Conservation (phyloP, 1,284 basidiomycete species). For the Leccinum griseonigrum region DNA sequence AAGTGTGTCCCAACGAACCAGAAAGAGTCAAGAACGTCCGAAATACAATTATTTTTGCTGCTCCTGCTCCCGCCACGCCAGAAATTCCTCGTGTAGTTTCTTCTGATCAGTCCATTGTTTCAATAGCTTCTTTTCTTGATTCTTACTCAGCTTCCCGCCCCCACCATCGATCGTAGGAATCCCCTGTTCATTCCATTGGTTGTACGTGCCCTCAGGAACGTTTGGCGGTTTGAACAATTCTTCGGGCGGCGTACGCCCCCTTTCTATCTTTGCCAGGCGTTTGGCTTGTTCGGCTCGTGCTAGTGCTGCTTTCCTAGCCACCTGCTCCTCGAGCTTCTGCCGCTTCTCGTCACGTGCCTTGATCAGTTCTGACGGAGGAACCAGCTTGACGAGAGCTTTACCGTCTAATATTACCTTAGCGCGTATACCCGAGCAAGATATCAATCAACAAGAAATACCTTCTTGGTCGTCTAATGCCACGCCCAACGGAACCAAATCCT, state of each 20-base stretch:
- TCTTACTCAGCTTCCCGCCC: slow-evolving; percentile 87
- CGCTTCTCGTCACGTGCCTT: slow-evolving; percentile 89
- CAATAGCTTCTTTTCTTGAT: slow-evolving; percentile 71
- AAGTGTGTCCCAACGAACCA: neutral
- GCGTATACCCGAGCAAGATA: neutral
- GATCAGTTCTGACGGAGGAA: slow-evolving; percentile 80
- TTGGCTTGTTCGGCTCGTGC: slow-evolving; percentile 75
- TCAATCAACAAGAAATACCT: slow-evolving; percentile 43
- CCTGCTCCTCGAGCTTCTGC: slow-evolving; percentile 73
- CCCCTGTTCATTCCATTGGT: slow-evolving; percentile 83
- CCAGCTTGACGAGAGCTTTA: slow-evolving; percentile 92
- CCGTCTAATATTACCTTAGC: slow-evolving; percentile 57
- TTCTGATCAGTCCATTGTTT: slow-evolving; percentile 82
- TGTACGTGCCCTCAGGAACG: slow-evolving; percentile 64
- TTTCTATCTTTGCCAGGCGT: slow-evolving; percentile 81
- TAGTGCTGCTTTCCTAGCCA: slow-evolving; percentile 76
- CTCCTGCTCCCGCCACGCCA: slow-evolving; percentile 58
- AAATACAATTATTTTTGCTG: slow-evolving; percentile 15
- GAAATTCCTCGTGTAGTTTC: slow-evolving; percentile 76
- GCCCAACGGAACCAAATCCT: slow-evolving; percentile 88
- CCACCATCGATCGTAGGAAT: slow-evolving; percentile 82
- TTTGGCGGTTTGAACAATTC: slow-evolving; percentile 88
- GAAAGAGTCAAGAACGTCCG: neutral
- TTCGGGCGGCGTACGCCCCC: slow-evolving; percentile 72
- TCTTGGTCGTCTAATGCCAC: slow-evolving; percentile 97